Conservation (phyloP, 768 basidiomycete genomes). For the Trametes punicea region DNA sequence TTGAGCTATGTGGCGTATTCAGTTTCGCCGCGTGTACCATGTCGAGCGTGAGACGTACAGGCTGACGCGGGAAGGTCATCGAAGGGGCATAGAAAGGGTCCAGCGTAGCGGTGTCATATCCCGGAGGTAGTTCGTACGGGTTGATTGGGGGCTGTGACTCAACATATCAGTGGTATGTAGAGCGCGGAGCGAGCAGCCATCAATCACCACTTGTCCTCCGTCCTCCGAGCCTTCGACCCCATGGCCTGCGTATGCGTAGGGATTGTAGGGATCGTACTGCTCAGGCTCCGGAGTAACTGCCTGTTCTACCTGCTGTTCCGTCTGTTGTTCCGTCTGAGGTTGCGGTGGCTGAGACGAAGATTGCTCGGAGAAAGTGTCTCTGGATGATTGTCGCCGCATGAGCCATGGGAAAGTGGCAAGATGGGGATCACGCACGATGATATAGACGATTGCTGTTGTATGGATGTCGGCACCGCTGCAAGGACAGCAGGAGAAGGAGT, state of each 20-base stretch:
- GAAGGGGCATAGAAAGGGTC: constrained; percentile 28
- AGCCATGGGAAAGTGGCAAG: not conserved
- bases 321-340: not conserved
- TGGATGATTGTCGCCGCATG: not conserved
- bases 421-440: constrained; percentile 8
- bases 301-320: constrained; percentile 19
- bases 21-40: constrained; percentile 41
- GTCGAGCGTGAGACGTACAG: constrained; percentile 30
- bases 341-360: constrained; percentile 17
- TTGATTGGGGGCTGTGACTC: not conserved
- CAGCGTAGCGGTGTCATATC: constrained; percentile 24
- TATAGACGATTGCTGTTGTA: constrained; percentile 12
- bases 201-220: constrained; percentile 35
- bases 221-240: constrained; percentile 23
- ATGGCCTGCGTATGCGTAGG: constrained; percentile 24
- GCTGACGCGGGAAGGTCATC: constrained; percentile 26
- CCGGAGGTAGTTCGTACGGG: constrained; percentile 20
- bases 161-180: not conserved
- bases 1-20: constrained; percentile 55
- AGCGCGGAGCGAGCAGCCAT: not conserved
- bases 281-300: constrained; percentile 19
- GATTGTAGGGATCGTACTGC: constrained; percentile 31
- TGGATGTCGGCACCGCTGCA: constrained; percentile 12
- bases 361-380: constrained; percentile 17
- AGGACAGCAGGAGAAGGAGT: constrained; percentile 15